Base-by-base conservation (phyloP, 2,329 filamentous ascomycete genomes). In the Ramularia endophylla region DNA sequence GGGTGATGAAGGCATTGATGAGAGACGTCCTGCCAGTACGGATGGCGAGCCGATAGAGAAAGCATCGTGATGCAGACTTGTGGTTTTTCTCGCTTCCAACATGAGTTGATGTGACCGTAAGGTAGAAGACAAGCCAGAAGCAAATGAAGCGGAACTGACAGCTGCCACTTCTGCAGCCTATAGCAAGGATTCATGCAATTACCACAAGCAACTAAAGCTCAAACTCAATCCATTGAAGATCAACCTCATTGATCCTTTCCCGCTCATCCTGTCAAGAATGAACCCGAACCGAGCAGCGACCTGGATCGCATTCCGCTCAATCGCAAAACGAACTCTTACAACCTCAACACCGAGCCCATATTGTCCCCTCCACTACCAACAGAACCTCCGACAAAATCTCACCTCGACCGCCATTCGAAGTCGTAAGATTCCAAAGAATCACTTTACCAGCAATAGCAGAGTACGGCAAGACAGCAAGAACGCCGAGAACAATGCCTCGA, bases 251-350 rank as follows among this genome's bases (percentile, higher is more conserved):
- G 6, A 16, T 18, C 22, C 22, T 25, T 6, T 25, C 11, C 22
- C 22, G 6, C 6, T 25, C 11, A 11, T 25, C 6, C 22, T n/a
- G n/a, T 25, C 22, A 11, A 11, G 11, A 8, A 44, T 44, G 41
- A 36, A 36, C 25, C 22, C 36, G 27, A 20, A 22, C 25, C 49
- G 40, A 38, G 47, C 50, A 17, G 53, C 56, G 28, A 60, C 57
- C 9, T 61, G 51, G 47, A 52, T 56, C 29, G 55, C 56, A 8
- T 61, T 60, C 37, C 47, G 52, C 16, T 31, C 43, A 15, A 47
- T 57, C 33, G 47, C 47, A 30, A 53, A 49, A 27, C 36, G 54
- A 40, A 50, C 49, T n/a, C 42, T 58, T 25, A 52, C 53, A 12
- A 54, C 51, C 3, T 29, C 49, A 4, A 39, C 52, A 13, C 38